phyloP scores from a whole-genome alignment of 257 asterid genomes.

The Fraxinus cuspidata region DNA sequence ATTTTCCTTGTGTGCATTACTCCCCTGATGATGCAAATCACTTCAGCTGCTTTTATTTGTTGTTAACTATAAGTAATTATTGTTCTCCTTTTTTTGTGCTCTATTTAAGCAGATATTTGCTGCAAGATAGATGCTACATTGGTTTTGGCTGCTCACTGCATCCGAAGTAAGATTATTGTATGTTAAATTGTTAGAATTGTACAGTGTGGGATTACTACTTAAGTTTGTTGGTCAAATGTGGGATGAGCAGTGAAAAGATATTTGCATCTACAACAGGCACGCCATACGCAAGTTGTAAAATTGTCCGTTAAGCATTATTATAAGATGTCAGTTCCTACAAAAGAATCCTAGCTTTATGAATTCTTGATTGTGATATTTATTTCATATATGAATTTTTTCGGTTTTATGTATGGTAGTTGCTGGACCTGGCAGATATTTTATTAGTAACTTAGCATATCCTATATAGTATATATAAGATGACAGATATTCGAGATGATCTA shows the following conservation, averaged over 20 bases:
- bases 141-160: background rate
- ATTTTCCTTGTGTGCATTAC: background rate
- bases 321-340: background rate
- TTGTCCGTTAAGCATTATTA: background rate
- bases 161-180: constrained; percentile 12
- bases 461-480: no score
- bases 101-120: constrained; percentile 29
- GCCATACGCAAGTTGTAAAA: background rate
- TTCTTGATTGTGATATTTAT: no score
- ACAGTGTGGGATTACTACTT: constrained; percentile 11
- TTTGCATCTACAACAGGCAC: background rate
- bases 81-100: constrained; percentile 9
- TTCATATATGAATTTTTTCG: background rate
- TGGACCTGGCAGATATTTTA: background rate
- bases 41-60: background rate
- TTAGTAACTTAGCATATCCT: background rate
- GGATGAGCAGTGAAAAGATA: background rate
- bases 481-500: background rate
- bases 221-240: constrained; percentile 4
- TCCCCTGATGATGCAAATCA: constrained; percentile 10
- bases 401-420: background rate
- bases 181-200: constrained; percentile 2
- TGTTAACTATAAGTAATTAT: background rate
- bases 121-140: constrained; percentile 24
- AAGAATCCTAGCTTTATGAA: background rate